Percentiles rank a stretch among this genome's conserved stretches.
Conservation (phyloP, 352 stramenopile species). For the Phytophthora meadii region DNA sequence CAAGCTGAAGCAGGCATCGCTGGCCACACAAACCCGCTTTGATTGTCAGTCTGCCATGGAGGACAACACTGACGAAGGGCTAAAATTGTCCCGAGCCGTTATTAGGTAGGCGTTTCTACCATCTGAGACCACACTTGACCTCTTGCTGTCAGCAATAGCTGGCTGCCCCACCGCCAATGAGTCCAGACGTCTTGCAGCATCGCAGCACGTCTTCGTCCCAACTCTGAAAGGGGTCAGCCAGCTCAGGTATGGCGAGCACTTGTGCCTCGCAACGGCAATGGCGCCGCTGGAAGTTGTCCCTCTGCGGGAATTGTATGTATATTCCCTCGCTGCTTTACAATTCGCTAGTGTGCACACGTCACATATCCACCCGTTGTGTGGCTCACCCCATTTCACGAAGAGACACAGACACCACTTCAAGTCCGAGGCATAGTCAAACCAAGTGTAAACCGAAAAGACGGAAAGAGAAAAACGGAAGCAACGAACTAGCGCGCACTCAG, state of each 20-base stretch:
- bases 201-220: slow-evolving; percentile 26
- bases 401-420: slow-evolving; percentile 31
- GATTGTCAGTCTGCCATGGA: background rate
- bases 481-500: slow-evolving; percentile 18
- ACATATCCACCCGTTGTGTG: slow-evolving; percentile 10
- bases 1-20: slow-evolving; percentile 9
- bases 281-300: background rate
- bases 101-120: slow-evolving; percentile 8
- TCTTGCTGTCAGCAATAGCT: background rate
- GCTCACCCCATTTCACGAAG: slow-evolving; percentile 12
- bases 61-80: background rate
- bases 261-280: slow-evolving; percentile 10
- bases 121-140: slow-evolving; percentile 14
- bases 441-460: slow-evolving; percentile 29
- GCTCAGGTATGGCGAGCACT: background rate
- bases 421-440: slow-evolving; percentile 28
- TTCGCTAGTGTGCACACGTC: slow-evolving; percentile 22
- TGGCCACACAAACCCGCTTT: background rate
- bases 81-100: slow-evolving; percentile 20
- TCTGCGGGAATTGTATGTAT: background rate
- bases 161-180: slow-evolving; percentile 16
- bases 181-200: slow-evolving; percentile 29
- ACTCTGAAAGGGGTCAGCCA: slow-evolving; percentile 7
- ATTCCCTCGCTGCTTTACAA: slow-evolving; percentile 5
- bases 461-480: slow-evolving; percentile 41